Conservation (phyloP, 306 rosid species). For the Rosa lucieae region DNA sequence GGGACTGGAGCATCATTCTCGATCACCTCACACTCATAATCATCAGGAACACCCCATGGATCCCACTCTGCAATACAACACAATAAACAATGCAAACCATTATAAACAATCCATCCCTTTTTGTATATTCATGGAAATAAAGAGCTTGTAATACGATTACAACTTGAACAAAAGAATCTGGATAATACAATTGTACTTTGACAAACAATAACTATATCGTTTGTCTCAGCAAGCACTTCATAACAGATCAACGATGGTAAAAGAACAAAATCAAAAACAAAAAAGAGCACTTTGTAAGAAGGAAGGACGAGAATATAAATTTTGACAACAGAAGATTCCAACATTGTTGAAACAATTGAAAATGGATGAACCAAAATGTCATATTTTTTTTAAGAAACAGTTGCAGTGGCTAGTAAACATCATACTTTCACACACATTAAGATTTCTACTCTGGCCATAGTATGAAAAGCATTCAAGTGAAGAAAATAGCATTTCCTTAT, state of each 20-base stretch:
- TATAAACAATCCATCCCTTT: neutral
- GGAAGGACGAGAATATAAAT: neutral
- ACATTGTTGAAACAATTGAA: neutral
- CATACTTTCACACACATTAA: neutral
- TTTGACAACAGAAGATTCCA: neutral
- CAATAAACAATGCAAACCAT: conserved; percentile 11
- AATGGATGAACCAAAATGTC: neutral
- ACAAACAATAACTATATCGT: neutral
- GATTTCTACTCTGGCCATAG: neutral
- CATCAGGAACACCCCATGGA: conserved; percentile 92
- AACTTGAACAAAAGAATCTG: neutral
- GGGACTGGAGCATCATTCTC: conserved; percentile 93
- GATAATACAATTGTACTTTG: neutral
- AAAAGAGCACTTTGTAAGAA: neutral
- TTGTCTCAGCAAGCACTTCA: neutral
- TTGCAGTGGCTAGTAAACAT: neutral
- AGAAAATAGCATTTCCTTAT: neutral
- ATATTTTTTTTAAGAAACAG: neutral
- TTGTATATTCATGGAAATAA: conserved; percentile 7
- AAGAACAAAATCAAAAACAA: neutral
- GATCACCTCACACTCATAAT: conserved; percentile 75
- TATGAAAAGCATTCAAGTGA: neutral
- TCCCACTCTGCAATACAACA: conserved; percentile 75
- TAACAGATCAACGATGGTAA: neutral
- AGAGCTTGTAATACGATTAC: neutral